These are phyloP conservation scores for Thielaviopsis ethacetica DNA, from an alignment of 2,329 filamentous ascomycete genomes.

Conservation along the genomic window DNA sequence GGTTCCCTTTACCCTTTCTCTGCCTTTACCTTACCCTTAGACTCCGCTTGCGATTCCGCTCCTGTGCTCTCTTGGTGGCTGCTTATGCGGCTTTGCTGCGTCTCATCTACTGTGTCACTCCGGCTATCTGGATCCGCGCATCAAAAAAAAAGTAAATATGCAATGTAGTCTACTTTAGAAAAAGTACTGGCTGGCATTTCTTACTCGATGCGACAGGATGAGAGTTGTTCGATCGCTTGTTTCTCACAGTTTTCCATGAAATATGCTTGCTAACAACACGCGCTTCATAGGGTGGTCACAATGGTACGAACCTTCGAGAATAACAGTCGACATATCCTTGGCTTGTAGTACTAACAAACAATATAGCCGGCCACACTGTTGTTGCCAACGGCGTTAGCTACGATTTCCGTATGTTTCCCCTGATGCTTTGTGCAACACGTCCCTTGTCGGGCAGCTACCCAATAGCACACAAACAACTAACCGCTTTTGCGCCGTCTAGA, in stretches of 20 bases:
- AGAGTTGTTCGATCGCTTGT: neutral
- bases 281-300: conserved; percentile 10
- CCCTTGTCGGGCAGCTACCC: neutral
- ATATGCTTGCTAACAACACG: conserved; percentile 7
- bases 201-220: conserved; percentile 6
- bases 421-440: conserved; percentile 37
- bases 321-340: neutral
- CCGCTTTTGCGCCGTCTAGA: neutral
- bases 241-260: neutral
- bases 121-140: neutral
- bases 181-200: neutral
- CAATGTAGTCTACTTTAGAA: no score
- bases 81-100: neutral
- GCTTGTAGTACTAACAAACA: conserved; percentile 11
- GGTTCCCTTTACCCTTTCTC: neutral
- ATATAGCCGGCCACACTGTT: conserved; percentile 11
- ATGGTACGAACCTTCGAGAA: conserved; percentile 3
- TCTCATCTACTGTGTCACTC: neutral
- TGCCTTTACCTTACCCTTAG: neutral
- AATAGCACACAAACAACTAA: neutral
- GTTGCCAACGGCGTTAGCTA: conserved; percentile 13
- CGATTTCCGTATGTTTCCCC: conserved; percentile 13
- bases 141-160: neutral
- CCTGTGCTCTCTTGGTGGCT: neutral
- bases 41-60: neutral